Conservation (phyloP, 345 rosid genomes). For the Linum lewisii region DNA sequence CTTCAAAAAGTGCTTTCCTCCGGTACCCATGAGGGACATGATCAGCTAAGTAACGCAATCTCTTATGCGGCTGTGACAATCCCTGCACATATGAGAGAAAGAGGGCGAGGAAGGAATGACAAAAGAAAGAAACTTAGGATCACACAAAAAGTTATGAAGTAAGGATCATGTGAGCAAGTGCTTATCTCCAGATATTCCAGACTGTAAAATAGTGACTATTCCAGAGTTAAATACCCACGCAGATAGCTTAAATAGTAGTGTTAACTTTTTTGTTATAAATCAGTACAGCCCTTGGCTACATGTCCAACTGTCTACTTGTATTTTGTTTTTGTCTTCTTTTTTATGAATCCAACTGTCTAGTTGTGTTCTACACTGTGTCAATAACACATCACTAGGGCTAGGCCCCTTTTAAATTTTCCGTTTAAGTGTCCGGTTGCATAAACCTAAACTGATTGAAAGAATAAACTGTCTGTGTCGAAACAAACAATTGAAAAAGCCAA, state of each 20-base stretch:
- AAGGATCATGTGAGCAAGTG: background rate
- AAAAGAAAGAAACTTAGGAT: background rate
- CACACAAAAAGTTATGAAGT: background rate
- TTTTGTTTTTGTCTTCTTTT: no score
- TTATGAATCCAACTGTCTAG: no score
- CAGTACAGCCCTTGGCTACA: no score
- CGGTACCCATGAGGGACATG: constrained; percentile 76
- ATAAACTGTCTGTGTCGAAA: no score
- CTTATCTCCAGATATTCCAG: background rate
- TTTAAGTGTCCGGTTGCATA: no score
- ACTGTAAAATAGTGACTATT: background rate
- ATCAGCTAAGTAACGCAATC: constrained; percentile 79
- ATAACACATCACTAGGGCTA: no score
- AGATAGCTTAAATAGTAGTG: background rate
- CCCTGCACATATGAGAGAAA: background rate
- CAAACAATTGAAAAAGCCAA: no score
- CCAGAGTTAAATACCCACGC: background rate
- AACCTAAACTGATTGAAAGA: no score
- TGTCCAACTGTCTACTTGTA: no score
- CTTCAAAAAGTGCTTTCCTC: constrained; percentile 72
- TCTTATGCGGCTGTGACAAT: constrained; percentile 83
- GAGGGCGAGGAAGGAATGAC: background rate
- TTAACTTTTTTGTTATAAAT: no score
- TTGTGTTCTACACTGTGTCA: no score
- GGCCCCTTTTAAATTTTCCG: no score